Percentiles rank a stretch among this genome's conserved stretches.
These are phyloP conservation scores for Mucor saturninus DNA, from an alignment of 371 early-diverging fungal genomes.

Conservation along the genomic window DNA sequence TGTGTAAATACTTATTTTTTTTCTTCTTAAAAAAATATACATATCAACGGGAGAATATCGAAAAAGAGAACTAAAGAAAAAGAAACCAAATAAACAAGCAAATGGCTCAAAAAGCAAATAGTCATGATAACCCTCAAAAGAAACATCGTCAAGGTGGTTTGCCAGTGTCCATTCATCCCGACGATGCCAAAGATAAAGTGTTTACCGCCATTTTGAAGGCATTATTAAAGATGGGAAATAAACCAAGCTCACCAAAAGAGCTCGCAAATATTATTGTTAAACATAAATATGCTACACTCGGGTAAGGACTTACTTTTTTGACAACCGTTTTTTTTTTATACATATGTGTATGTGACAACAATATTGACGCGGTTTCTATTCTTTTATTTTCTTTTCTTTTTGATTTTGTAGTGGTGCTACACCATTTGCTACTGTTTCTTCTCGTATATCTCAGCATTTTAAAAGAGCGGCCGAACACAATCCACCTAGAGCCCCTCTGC, in stretches of 20 bases:
- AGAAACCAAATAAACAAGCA: neutral
- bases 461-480: slow-evolving; percentile 77
- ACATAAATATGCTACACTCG: slow-evolving; percentile 75
- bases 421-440: slow-evolving; percentile 93
- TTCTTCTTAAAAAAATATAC: neutral
- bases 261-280: slow-evolving; percentile 78
- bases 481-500: slow-evolving; percentile 75
- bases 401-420: slow-evolving; percentile 66
- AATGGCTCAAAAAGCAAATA: slow-evolving; percentile 24
- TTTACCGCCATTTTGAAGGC: slow-evolving; percentile 83
- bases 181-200: slow-evolving; percentile 83
- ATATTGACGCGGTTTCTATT: slow-evolving; percentile 6
- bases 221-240: slow-evolving; percentile 73
- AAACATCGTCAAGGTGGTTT: slow-evolving; percentile 21
- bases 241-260: slow-evolving; percentile 83
- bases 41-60: neutral
- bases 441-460: slow-evolving; percentile 86
- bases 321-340: neutral
- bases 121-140: slow-evolving; percentile 9
- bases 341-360: neutral
- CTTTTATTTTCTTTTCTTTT: slow-evolving; percentile 1
- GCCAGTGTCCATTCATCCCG: slow-evolving; percentile 65
- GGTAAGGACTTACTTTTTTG: slow-evolving; percentile 47
- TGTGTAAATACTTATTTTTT: neutral
- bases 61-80: neutral